A percentile compares a stretch with the other conserved stretches of the same genome.
These are phyloP conservation scores for Coemansia sp. DNA, from an alignment of 192 early-diverging fungal species.

Conservation along the genomic window DNA sequence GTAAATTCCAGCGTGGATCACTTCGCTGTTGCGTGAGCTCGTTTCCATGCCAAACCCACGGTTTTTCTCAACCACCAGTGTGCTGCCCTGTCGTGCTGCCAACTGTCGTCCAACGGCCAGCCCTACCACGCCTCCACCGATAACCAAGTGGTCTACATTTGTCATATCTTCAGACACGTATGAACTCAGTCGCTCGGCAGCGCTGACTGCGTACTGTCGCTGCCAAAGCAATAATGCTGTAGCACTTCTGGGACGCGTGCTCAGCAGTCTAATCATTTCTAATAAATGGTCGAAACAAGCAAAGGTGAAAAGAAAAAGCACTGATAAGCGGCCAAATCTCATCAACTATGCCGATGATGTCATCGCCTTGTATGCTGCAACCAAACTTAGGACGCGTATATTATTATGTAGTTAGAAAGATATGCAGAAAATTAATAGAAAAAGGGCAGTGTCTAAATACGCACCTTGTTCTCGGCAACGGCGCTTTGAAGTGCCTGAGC, in stretches of 20 bases:
- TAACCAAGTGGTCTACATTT: conserved; percentile 66
- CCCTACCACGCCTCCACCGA: conserved; percentile 82
- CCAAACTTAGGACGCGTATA: no score
- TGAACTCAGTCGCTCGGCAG: conserved; percentile 16
- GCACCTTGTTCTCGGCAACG: conserved; percentile 30
- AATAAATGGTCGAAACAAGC: neutral
- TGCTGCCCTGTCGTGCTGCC: conserved; percentile 40
- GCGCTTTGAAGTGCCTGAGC: conserved; percentile 63
- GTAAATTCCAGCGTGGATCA: conserved; percentile 87
- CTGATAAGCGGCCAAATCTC: no score
- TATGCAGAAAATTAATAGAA: neutral
- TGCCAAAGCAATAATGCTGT: neutral
- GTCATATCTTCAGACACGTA: conserved; percentile 19
- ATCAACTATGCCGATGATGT: no score
- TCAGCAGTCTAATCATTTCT: neutral
- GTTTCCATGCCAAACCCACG: conserved; percentile 65
- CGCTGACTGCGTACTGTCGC: neutral
- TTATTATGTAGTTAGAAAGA: neutral
- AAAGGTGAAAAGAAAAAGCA: no score
- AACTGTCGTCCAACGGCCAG: conserved; percentile 70
- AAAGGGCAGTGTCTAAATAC: conserved; percentile 1
- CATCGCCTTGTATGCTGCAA: no score
- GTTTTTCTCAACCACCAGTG: conserved; percentile 70
- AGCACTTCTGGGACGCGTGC: neutral
- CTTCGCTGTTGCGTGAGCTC: conserved; percentile 82